phyloP scores from a whole-genome alignment of 805 yeast genomes.

The Metschnikowia sp. region DNA sequence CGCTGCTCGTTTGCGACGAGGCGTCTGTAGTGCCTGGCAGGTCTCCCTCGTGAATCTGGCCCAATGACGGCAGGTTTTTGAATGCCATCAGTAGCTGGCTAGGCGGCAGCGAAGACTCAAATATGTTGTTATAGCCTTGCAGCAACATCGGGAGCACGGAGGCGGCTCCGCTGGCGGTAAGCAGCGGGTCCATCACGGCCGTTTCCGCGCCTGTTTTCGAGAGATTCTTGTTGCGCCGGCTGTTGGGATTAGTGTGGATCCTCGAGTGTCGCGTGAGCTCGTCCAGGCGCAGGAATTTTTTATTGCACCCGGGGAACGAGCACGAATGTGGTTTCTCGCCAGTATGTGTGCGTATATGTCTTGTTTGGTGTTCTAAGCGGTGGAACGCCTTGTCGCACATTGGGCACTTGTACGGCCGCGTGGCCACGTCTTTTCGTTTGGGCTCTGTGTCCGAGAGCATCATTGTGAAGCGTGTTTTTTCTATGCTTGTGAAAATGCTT shows the following conservation, averaged over 20 bases:
- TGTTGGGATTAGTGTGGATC: conserved; percentile 69
- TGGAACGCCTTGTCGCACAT: conserved; percentile 73
- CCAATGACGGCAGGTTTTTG: not conserved
- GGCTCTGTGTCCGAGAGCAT: conserved; percentile 17
- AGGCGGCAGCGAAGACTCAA: conserved; percentile 4
- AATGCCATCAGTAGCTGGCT: not conserved
- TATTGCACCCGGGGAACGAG: conserved; percentile 65
- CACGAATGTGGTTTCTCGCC: conserved; percentile 83
- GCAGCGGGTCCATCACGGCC: not conserved
- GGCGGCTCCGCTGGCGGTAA: not conserved
- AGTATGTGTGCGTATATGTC: conserved; percentile 77
- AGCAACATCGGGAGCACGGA: conserved; percentile 4
- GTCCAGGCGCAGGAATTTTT: conserved; percentile 66
- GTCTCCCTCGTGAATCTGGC: conserved; percentile 2
- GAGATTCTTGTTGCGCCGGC: conserved; percentile 53
- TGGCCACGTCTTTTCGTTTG: conserved; percentile 17
- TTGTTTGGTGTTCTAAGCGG: conserved; percentile 71
- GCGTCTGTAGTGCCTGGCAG: conserved; percentile 7
- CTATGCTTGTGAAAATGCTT: too few species aligned
- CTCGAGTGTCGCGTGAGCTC: conserved; percentile 72
- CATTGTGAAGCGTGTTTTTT: not conserved
- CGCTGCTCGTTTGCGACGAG: conserved; percentile 5
- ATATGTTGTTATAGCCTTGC: not conserved
- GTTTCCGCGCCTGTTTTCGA: conserved; percentile 11
- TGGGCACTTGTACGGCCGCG: conserved; percentile 68